Evolutionary conservation across 768 basidiomycete genomes (phyloP).

Genomic region (Amyloporia xantha): DNA sequence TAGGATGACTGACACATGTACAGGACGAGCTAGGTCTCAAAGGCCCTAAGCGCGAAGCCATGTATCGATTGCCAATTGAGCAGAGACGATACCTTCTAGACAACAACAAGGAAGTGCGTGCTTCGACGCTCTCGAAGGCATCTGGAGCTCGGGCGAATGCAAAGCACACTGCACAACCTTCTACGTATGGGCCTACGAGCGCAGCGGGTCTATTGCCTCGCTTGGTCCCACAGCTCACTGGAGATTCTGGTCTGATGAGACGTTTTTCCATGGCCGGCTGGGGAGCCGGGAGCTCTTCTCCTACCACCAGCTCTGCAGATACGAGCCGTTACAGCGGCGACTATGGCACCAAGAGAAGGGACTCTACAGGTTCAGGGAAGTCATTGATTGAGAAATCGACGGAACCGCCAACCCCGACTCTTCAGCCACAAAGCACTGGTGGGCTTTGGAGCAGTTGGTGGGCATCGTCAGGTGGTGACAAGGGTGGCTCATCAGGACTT

Average conservation of each 20-base stretch:
- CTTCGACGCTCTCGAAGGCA: conserved; percentile 26
- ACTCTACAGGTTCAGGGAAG: conserved; percentile 20
- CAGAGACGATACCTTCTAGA: conserved; percentile 64
- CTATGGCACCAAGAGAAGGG: conserved; percentile 22
- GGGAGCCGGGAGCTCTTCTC: conserved; percentile 33
- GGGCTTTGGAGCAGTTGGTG: conserved; percentile 75
- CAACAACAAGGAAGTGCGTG: conserved; percentile 42
- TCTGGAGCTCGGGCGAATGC: conserved; percentile 20
- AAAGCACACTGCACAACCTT: conserved; percentile 26
- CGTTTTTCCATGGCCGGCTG: conserved; percentile 63
- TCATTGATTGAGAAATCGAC: conserved; percentile 23
- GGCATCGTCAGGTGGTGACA: conserved; percentile 57
- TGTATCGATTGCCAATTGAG: conserved; percentile 53
- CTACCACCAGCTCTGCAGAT: conserved; percentile 28
- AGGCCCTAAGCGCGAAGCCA: conserved; percentile 55
- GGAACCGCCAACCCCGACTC: conserved; percentile 24
- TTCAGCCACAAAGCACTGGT: conserved; percentile 67
- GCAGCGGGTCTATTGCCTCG: conserved; percentile 53
- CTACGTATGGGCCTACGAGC: conserved; percentile 55
- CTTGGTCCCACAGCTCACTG: conserved; percentile 70
- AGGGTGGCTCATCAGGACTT: conserved; percentile 22
- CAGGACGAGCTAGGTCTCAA: conserved; percentile 73
- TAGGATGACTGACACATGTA: conserved; percentile 1
- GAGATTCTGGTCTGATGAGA: conserved; percentile 59
- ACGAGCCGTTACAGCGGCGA: conserved; percentile 34